Base-by-base conservation (phyloP, 2,329 filamentous ascomycete genomes). In the Fusarium solani-melongenae region DNA sequence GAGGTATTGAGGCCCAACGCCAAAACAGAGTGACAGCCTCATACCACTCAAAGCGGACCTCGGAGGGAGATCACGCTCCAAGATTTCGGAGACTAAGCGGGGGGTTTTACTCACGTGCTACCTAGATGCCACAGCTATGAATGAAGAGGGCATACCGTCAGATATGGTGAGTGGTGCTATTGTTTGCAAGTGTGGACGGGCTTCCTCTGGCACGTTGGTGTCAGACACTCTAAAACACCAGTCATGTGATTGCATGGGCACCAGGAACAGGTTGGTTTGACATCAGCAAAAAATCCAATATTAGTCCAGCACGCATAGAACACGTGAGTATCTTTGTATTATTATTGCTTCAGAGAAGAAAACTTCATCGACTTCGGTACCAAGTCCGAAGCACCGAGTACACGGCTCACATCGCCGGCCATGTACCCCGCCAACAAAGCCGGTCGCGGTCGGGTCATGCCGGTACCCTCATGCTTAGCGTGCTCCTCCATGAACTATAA, bases 351-450 rank as follows among this genome's bases (percentile, higher is more conserved):
- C 14, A 27, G 14, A 44, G 24, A 3, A 29, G 44, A 49, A 20
- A 41, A 22, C 9, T 29, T 46, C 20, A 24, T 46, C 20, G 41
- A 46, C 22, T 46, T 46, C 41, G 41, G 41, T 46, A 46, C 41
- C 41, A 46, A 46, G 14, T 15, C 41, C 41, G 41, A 46, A 22
- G 41, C 41, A 46, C 41, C 62, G 41, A 34, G 57, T 70, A 62
- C 65, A 69, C 20, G 41, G 20, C 41, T 46, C 73, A 67, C 71
- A 61, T 58, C 22, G 24, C 74, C 66, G 64, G 66, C 70, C 46
- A 38, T 63, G 38, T 59, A 61, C 57, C 33, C 57, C 53, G 60
- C 51, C 51, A 58, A 51, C 67, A 22, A 57, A 66, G 57, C 36
- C 11, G 46, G 27, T n/a, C 17, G 27, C 15, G 27, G 27, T 49